Conservation (phyloP, 2,329 filamentous ascomycete genomes). For the Fusarium denticulatum region DNA sequence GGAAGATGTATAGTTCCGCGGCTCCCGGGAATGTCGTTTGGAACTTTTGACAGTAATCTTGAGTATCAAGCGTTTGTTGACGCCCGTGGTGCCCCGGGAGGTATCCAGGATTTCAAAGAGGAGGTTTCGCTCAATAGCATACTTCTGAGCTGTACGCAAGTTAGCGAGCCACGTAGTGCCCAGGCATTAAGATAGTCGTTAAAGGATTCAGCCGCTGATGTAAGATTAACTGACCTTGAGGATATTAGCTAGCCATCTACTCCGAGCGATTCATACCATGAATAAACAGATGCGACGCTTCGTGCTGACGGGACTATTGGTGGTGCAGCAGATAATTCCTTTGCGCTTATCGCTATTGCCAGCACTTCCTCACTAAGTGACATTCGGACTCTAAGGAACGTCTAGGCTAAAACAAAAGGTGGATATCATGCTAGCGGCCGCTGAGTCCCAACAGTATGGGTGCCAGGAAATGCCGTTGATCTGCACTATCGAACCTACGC, state of each 20-base stretch:
- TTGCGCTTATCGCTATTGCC: fast-evolving
- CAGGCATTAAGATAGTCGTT: too few species aligned
- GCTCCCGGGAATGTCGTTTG: not conserved
- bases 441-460: not conserved
- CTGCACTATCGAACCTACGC: not conserved
- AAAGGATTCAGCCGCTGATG: not conserved
- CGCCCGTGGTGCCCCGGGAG: fast-evolving
- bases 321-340: fast-evolving
- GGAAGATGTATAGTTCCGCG: too few species aligned
- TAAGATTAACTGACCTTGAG: not conserved
- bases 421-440: not conserved
- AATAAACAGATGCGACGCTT: not conserved
- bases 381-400: fast-evolving
- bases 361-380: fast-evolving
- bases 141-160: not conserved
- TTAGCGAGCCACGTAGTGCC: not conserved
- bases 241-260: not conserved
- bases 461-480: not conserved
- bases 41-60: not conserved
- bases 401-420: fast-evolving
- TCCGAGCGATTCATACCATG: not conserved
- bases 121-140: fast-evolving
- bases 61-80: fast-evolving
- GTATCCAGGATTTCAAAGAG: not conserved
- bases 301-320: fast-evolving